These are phyloP conservation scores for Phytophthora podocarpi DNA, from an alignment of 352 stramenopile species.

Conservation along the genomic window DNA sequence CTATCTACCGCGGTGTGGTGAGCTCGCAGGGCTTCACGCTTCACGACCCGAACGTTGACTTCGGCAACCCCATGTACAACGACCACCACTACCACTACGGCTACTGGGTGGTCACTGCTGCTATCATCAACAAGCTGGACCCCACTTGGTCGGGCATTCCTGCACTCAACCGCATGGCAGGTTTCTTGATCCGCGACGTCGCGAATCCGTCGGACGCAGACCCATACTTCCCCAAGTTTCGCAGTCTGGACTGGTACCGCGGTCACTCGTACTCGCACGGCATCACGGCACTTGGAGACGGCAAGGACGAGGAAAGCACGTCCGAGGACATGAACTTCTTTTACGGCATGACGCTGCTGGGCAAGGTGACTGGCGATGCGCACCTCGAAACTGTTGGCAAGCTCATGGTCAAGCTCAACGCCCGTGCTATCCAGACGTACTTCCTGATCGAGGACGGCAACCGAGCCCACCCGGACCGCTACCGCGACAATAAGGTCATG, in stretches of 20 bases:
- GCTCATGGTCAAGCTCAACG: constrained; percentile 56
- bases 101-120: constrained; percentile 47
- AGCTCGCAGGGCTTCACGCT: constrained; percentile 52
- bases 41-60: constrained; percentile 48
- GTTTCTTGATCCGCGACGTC: constrained; percentile 47
- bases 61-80: constrained; percentile 65
- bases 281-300: constrained; percentile 44
- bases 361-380: constrained; percentile 35
- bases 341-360: constrained; percentile 46
- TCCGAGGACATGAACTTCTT: constrained; percentile 60
- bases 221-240: constrained; percentile 49
- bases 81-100: constrained; percentile 62
- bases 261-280: constrained; percentile 63
- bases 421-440: constrained; percentile 52
- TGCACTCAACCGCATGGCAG: constrained; percentile 42
- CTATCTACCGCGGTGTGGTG: constrained; percentile 47
- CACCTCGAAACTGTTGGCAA: constrained; percentile 46
- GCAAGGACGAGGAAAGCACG: constrained; percentile 56
- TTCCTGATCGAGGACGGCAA: constrained; percentile 55
- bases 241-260: constrained; percentile 51
- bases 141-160: constrained; percentile 40
- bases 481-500: constrained; percentile 66
- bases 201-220: constrained; percentile 46
- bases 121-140: constrained; percentile 51
- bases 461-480: constrained; percentile 41